A percentile compares a stretch with the other conserved stretches of the same genome.
Conservation (phyloP, 352 stramenopile genomes). For the Phytophthora quininea region DNA sequence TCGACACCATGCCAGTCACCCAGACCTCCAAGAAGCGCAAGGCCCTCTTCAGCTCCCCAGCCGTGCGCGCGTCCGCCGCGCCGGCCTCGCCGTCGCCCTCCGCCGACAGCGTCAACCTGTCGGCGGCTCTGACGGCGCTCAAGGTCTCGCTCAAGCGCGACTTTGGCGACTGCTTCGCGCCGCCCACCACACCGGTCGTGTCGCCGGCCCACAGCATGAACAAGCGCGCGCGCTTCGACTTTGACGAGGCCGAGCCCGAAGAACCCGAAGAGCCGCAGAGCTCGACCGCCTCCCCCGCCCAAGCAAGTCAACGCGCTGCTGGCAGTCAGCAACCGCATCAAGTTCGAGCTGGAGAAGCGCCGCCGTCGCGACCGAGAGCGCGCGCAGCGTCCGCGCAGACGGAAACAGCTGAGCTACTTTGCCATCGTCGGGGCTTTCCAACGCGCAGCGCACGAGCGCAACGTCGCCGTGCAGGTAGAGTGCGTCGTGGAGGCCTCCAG, state of each 20-base stretch:
- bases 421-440: conserved; percentile 84
- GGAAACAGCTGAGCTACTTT: conserved; percentile 81
- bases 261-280: conserved; percentile 35
- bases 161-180: conserved; percentile 63
- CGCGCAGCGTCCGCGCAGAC: conserved; percentile 51
- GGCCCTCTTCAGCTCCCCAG: conserved; percentile 36
- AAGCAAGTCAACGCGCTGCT: conserved; percentile 62
- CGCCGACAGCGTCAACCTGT: conserved; percentile 56
- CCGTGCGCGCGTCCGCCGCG: conserved; percentile 9
- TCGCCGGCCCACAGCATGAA: conserved; percentile 60
- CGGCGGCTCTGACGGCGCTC: conserved; percentile 63
- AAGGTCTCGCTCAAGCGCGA: conserved; percentile 81
- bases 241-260: conserved; percentile 40
- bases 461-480: conserved; percentile 49
- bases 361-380: conserved; percentile 56
- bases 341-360: conserved; percentile 75
- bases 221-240: conserved; percentile 76
- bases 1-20: conserved; percentile 57
- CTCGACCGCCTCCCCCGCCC: conserved; percentile 23
- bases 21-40: conserved; percentile 79
- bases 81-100: conserved; percentile 11
- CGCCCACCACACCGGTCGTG: conserved; percentile 63
- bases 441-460: conserved; percentile 71
- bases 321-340: conserved; percentile 73
- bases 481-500: conserved; percentile 41